Conservation (phyloP, 768 basidiomycete genomes). For the Lactarius quietus region DNA sequence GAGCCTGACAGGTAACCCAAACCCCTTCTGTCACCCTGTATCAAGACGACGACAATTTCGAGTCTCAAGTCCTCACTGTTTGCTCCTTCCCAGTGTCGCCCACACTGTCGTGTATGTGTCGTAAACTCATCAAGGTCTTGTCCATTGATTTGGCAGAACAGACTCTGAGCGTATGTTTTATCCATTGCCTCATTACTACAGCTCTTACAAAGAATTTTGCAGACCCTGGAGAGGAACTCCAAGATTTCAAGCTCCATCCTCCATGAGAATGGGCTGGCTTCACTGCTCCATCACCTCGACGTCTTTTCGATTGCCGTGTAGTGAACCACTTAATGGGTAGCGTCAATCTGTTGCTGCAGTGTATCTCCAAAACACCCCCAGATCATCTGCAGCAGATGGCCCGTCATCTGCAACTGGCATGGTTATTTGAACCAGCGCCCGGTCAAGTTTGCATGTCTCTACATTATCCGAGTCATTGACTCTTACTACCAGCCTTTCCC, state of each 20-base stretch:
- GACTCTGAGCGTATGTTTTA: slow-evolving; percentile 84
- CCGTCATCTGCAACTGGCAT: slow-evolving; percentile 89
- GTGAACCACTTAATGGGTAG: slow-evolving; percentile 94
- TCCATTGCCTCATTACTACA: slow-evolving; percentile 1
- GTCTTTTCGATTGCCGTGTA: slow-evolving; percentile 99
- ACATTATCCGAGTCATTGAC: slow-evolving; percentile 91
- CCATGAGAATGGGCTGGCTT: slow-evolving; percentile 90
- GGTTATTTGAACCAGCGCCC: slow-evolving; percentile 91
- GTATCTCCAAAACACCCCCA: slow-evolving; percentile 83
- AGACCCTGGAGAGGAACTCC: slow-evolving; percentile 98
- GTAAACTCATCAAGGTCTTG: slow-evolving; percentile 94
- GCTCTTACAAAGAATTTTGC: slow-evolving; percentile 22
- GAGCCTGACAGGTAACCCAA: no score
- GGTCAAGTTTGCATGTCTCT: slow-evolving; percentile 95
- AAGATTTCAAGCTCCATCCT: slow-evolving; percentile 94
- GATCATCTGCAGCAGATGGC: slow-evolving; percentile 87
- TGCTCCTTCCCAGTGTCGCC: slow-evolving; percentile 94
- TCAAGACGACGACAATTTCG: slow-evolving; percentile 82
- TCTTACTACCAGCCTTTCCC: slow-evolving; percentile 82
- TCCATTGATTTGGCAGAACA: slow-evolving; percentile 99
- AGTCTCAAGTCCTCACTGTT: slow-evolving; percentile 95
- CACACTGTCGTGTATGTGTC: slow-evolving; percentile 98
- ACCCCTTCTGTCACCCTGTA: no score
- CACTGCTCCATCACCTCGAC: slow-evolving; percentile 92
- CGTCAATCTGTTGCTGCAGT: slow-evolving; percentile 94